phyloP scores from a whole-genome alignment of 805 yeast species.

The Cyberlindnera sargentensis region DNA sequence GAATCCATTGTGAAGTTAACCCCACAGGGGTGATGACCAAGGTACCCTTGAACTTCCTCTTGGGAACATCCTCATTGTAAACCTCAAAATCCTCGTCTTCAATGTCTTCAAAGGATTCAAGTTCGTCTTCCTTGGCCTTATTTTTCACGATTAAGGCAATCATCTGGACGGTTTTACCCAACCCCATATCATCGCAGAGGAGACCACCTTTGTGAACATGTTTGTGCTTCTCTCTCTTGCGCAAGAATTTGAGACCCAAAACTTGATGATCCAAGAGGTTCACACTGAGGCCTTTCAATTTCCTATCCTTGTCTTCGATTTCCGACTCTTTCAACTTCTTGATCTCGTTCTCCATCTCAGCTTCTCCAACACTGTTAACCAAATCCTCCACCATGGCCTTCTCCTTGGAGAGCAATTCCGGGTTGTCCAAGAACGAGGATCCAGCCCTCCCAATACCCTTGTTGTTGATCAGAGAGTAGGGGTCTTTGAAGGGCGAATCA shows the following conservation, averaged over 20 bases:
- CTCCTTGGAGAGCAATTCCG: conserved; percentile 5
- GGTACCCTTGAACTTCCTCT: conserved; percentile 30
- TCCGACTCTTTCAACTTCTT: conserved; percentile 7
- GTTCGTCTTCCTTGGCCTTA: conserved; percentile 11
- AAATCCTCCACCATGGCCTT: conserved; percentile 12
- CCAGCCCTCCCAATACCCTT: conserved; percentile 12
- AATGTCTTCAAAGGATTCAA: conserved; percentile 7
- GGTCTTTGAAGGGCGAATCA: conserved; percentile 20
- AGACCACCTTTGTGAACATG: conserved; percentile 42
- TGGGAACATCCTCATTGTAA: conserved; percentile 8
- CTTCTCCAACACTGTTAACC: conserved; percentile 7
- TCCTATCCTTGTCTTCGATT: conserved; percentile 17
- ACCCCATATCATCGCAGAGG: conserved; percentile 88
- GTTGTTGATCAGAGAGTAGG: conserved; percentile 16
- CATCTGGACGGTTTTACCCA: conserved; percentile 81
- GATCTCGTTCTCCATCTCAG: conserved; percentile 13
- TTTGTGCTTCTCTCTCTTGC: conserved; percentile 28
- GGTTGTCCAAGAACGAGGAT: conserved; percentile 14
- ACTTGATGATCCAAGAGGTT: conserved; percentile 39
- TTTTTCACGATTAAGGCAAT: conserved; percentile 46
- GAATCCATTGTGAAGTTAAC: conserved; percentile 64
- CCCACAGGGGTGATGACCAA: conserved; percentile 73
- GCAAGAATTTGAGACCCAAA: conserved; percentile 36
- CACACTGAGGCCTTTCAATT: conserved; percentile 33
- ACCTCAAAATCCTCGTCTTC: background rate